Conservation (phyloP, 2,329 filamentous ascomycete species). For the Xylaria sp. region DNA sequence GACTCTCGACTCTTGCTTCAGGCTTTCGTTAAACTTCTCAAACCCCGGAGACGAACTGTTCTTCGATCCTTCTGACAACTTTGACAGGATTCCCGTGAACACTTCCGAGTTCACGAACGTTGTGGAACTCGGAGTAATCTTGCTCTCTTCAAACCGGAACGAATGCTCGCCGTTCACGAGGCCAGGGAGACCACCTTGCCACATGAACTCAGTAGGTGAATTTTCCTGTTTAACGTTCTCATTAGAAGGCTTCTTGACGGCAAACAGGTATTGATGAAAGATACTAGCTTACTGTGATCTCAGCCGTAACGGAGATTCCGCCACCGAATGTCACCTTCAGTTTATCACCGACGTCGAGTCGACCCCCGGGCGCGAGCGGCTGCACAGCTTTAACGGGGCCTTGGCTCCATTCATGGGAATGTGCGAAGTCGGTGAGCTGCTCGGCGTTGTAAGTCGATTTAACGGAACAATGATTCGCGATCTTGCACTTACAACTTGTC, state of each 20-base stretch:
- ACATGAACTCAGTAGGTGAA: not conserved
- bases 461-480: no score
- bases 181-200: not conserved
- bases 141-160: constrained; percentile 9
- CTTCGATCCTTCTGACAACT: not conserved
- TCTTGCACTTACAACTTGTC: constrained; percentile 8
- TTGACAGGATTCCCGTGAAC: not conserved
- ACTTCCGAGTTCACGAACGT: not conserved
- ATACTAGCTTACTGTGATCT: not conserved
- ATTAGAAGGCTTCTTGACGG: not conserved
- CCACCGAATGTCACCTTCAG: not conserved
- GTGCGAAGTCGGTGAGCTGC: not conserved
- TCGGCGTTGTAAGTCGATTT: no score
- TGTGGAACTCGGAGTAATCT: not conserved
- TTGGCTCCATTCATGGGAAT: constrained; percentile 1
- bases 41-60: not conserved
- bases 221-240: not conserved
- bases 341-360: not conserved
- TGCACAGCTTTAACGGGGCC: constrained; percentile 1
- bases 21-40: constrained; percentile 5
- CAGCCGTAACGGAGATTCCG: not conserved
- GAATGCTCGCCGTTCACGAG: not conserved
- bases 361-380: not conserved
- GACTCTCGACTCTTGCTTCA: not conserved
- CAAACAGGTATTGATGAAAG: not conserved